These are phyloP conservation scores for Exophiala sp. DNA, from an alignment of 2,329 filamentous ascomycete genomes.

Conservation along the genomic window DNA sequence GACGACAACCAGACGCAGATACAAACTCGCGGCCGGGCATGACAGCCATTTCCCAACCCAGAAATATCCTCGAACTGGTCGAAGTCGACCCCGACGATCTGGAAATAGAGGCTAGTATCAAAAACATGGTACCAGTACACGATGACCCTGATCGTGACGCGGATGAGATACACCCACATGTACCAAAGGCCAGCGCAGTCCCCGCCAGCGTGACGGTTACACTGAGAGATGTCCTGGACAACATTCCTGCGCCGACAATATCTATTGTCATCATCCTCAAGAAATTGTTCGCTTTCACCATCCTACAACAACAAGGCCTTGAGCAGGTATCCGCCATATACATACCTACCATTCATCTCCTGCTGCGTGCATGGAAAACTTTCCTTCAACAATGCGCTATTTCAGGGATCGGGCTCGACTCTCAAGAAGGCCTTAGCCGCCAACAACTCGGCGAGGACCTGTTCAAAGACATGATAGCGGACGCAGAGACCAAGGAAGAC, in stretches of 20 bases:
- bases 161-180: background rate
- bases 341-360: conserved; percentile 12
- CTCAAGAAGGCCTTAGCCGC: background rate
- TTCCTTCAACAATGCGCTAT: conserved; percentile 21
- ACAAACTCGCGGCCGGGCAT: conserved; percentile 23
- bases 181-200: background rate
- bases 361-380: conserved; percentile 23
- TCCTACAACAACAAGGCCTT: background rate
- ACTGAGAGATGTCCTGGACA: conserved; percentile 16
- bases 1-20: background rate
- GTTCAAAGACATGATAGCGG: conserved; percentile 1
- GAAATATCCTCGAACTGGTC: conserved; percentile 43
- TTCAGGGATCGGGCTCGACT: conserved; percentile 8
- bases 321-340: conserved; percentile 2
- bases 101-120: conserved; percentile 9
- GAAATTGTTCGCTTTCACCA: conserved; percentile 15
- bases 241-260: conserved; percentile 22
- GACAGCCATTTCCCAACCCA: conserved; percentile 41
- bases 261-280: conserved; percentile 5
- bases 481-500: conserved; percentile 1
- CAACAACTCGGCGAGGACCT: background rate
- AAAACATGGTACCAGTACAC: conserved; percentile 3
- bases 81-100: conserved; percentile 12
- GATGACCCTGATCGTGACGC: conserved; percentile 1
- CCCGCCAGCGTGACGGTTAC: background rate